A percentile compares a stretch with the other conserved stretches of the same genome.
Conservation (phyloP, 306 rosid species). For the Fragaria nilgerrensis region DNA sequence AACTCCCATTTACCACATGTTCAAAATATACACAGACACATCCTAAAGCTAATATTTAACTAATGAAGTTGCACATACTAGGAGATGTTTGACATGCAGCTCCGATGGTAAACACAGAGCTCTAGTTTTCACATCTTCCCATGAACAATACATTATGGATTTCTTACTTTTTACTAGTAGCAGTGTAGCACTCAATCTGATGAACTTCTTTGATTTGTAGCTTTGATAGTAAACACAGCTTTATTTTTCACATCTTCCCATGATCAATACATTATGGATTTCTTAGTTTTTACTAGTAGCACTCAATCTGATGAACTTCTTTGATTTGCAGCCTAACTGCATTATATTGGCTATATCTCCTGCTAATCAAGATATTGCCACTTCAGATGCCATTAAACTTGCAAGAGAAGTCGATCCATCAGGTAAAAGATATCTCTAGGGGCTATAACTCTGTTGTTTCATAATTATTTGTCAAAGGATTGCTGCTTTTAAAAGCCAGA, state of each 20-base stretch:
- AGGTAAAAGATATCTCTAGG: constrained; percentile 37
- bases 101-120: neutral
- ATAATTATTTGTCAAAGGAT: neutral
- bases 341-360: constrained; percentile 93
- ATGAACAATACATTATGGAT: neutral
- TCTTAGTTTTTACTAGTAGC: neutral
- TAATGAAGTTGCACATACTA: neutral
- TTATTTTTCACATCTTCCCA: neutral
- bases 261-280: neutral
- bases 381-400: constrained; percentile 91
- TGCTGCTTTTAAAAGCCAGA: neutral
- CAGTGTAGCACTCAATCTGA: constrained; percentile 22
- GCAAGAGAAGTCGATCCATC: constrained; percentile 93
- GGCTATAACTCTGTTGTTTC: constrained; percentile 8
- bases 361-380: constrained; percentile 98
- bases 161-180: neutral
- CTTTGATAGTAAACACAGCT: constrained; percentile 1
- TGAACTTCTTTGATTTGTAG: constrained; percentile 49
- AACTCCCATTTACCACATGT: neutral
- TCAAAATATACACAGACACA: neutral
- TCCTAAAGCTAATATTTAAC: neutral
- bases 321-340: constrained; percentile 77
- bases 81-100: neutral
- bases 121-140: neutral
- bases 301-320: constrained; percentile 33